These are phyloP conservation scores for Rhizopogon rudus DNA, from an alignment of 768 basidiomycete genomes.

Conservation along the genomic window DNA sequence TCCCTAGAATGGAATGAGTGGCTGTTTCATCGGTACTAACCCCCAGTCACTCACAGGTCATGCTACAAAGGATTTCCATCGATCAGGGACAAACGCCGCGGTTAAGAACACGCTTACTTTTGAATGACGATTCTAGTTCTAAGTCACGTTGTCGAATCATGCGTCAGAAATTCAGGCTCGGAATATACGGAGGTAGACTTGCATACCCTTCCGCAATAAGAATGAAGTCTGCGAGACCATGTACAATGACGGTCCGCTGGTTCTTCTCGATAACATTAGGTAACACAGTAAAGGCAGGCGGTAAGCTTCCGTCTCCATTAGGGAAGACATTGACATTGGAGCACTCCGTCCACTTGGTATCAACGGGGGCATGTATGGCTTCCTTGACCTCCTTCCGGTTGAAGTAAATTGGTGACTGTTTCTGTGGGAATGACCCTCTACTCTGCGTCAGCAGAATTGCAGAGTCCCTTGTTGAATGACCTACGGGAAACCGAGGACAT, in stretches of 20 bases:
- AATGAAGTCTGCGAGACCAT: conserved; percentile 70
- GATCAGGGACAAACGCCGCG: neutral
- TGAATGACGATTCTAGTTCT: conserved; percentile 60
- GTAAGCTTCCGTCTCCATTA: conserved; percentile 52
- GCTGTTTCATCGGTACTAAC: neutral
- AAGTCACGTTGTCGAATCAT: conserved; percentile 4
- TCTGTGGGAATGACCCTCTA: conserved; percentile 52
- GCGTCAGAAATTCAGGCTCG: too few relatives aligned
- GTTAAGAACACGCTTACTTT: conserved; percentile 38
- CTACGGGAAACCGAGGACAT: conserved; percentile 76
- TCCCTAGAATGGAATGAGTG: conserved; percentile 39
- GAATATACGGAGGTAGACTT: too few relatives aligned
- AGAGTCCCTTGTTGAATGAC: conserved; percentile 14
- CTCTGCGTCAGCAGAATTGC: neutral
- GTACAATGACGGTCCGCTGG: conserved; percentile 59
- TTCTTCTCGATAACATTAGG: conserved; percentile 76
- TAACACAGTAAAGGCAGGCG: conserved; percentile 58
- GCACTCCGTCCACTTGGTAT: conserved; percentile 62
- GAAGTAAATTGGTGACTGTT: conserved; percentile 66
- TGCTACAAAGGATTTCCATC: conserved; percentile 18
- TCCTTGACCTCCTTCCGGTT: conserved; percentile 56
- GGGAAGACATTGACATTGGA: conserved; percentile 56
- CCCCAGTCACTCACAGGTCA: conserved; percentile 31
- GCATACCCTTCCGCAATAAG: conserved; percentile 66
- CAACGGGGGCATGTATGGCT: conserved; percentile 64